Evolutionary conservation across 208 protist genomes (phyloP).

Genomic region (Crithidia sp.): DNA sequence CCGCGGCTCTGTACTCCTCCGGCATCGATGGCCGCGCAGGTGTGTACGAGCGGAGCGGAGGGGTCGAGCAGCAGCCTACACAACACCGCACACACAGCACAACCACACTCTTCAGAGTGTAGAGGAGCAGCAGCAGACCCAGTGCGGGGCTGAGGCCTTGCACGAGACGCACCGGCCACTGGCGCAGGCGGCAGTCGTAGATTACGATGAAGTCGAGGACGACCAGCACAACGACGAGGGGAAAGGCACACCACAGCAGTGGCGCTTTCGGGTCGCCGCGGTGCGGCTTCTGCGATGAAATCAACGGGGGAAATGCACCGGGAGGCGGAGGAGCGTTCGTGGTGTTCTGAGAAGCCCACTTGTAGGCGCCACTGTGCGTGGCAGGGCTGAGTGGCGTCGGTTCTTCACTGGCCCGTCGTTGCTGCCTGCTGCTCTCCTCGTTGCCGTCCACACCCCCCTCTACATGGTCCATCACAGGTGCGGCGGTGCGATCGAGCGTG

Average conservation of each 20-base stretch:
- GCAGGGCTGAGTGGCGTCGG: too few relatives aligned
- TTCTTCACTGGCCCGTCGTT: too few relatives aligned
- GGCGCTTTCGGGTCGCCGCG: slow-evolving; percentile 11
- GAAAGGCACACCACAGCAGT: slow-evolving; percentile 19
- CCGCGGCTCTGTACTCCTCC: not conserved
- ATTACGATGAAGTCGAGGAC: slow-evolving; percentile 14
- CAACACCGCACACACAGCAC: slow-evolving; percentile 11
- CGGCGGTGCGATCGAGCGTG: not conserved
- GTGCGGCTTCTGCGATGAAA: not conserved
- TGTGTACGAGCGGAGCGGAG: slow-evolving; percentile 8
- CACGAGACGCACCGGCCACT: slow-evolving; percentile 8
- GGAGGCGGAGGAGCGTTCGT: too few relatives aligned
- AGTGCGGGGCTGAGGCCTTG: slow-evolving; percentile 19
- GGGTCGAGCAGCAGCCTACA: not conserved
- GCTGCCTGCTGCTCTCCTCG: not conserved
- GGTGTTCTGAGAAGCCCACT: too few relatives aligned
- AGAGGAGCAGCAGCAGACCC: slow-evolving; percentile 4
- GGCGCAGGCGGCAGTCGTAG: slow-evolving; percentile 1
- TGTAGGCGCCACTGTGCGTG: too few relatives aligned
- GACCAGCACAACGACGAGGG: slow-evolving; percentile 6
- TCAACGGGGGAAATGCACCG: too few relatives aligned
- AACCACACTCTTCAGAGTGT: slow-evolving; percentile 14
- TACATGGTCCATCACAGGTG: not conserved
- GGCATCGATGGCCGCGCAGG: not conserved
- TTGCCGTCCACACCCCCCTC: not conserved